Evolutionary conservation across 345 rosid species (phyloP).

Genomic region (Kernera saxatilis): DNA sequence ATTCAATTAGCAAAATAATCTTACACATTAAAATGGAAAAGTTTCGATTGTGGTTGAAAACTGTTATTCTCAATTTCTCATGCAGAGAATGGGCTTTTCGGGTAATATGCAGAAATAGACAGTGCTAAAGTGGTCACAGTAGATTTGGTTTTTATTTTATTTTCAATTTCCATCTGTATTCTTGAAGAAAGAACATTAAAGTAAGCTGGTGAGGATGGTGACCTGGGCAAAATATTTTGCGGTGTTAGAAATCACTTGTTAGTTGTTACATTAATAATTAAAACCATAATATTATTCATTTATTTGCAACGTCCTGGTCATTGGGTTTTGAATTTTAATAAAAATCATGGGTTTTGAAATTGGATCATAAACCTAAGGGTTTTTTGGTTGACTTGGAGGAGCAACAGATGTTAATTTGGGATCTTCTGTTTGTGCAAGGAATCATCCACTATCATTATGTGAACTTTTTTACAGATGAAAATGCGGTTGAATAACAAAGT

Average conservation of each 20-base stretch:
- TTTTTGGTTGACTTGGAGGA: constrained; percentile 26
- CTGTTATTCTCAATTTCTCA: constrained; percentile 14
- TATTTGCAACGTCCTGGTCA: not conserved
- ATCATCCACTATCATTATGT: constrained; percentile 13
- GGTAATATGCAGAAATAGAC: constrained; percentile 17
- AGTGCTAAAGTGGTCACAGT: constrained; percentile 21
- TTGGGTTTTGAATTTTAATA: not conserved
- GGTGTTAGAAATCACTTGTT: constrained; percentile 12
- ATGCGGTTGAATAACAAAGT: constrained; percentile 13
- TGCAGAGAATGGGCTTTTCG: not conserved
- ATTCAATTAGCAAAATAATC: not conserved
- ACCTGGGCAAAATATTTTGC: not conserved
- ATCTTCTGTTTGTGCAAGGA: constrained; percentile 30
- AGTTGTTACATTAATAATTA: constrained; percentile 16
- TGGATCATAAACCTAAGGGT: constrained; percentile 9
- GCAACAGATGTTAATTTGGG: constrained; percentile 11
- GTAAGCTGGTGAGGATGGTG: constrained; percentile 21
- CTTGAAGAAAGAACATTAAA: constrained; percentile 9
- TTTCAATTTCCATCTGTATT: not conserved
- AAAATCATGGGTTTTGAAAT: not conserved
- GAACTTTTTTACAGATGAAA: constrained; percentile 8
- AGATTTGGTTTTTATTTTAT: not conserved
- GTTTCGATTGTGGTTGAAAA: constrained; percentile 2
- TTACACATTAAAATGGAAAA: constrained; percentile 4
- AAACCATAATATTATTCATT: constrained; percentile 11